Conservation (phyloP, 2,329 filamentous ascomycete species). For the Fusarium tanahbumbuense region DNA sequence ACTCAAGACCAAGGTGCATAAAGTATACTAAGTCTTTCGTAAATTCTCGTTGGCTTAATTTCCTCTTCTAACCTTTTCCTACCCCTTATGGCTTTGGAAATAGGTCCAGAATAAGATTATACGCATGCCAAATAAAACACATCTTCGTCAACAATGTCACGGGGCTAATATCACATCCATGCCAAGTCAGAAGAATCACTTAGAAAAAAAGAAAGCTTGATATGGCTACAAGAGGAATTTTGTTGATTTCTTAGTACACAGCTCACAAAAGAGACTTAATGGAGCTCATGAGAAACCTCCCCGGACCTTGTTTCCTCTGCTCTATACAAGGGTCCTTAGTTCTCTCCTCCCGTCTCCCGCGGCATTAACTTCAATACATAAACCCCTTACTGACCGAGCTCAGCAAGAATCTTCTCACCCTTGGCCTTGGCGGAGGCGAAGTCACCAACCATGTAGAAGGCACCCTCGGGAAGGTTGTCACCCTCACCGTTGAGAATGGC, state of each 20-base stretch:
- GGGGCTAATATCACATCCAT: not conserved
- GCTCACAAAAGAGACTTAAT: slow-evolving; percentile 70
- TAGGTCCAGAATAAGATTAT: not conserved
- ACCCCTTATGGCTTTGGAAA: not conserved
- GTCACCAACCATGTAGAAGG: slow-evolving; percentile 98
- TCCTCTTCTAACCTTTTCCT: not conserved
- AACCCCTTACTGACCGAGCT: slow-evolving; percentile 72
- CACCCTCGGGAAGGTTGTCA: slow-evolving; percentile 94
- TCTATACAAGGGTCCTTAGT: slow-evolving; percentile 66
- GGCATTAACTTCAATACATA: slow-evolving; percentile 51
- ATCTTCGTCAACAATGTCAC: not conserved
- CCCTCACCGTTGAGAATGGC: slow-evolving; percentile 93
- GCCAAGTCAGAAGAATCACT: slow-evolving; percentile 12
- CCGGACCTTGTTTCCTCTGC: slow-evolving; percentile 63
- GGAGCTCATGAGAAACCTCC: slow-evolving; percentile 64
- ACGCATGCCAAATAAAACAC: not conserved
- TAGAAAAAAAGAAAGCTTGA: slow-evolving; percentile 43
- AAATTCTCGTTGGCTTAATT: not conserved
- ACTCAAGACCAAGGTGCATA: not conserved
- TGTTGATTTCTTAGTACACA: slow-evolving; percentile 70
- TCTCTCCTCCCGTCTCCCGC: slow-evolving; percentile 50
- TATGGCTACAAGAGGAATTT: slow-evolving; percentile 59
- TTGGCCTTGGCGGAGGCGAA: slow-evolving; percentile 91
- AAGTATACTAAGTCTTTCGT: not conserved
- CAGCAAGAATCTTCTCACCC: slow-evolving; percentile 99